Conservation (phyloP, 2,329 filamentous ascomycete species). For the Drechslerella stenobrocha region DNA sequence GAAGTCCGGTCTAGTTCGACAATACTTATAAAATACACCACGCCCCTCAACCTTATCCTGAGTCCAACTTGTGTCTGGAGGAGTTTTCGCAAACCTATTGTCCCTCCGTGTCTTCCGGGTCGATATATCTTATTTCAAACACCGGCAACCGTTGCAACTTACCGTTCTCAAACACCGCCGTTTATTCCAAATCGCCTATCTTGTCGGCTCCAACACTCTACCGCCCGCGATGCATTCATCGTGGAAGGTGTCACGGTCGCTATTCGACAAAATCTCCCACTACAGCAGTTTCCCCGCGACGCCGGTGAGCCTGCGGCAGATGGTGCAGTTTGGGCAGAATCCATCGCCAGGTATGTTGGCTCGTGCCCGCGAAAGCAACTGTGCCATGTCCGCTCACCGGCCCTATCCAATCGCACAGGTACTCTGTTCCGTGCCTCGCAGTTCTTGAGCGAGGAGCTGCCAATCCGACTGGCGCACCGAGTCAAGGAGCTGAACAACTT, state of each 20-base stretch:
- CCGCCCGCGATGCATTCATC: conserved; percentile 67
- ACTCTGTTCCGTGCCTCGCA: conserved; percentile 97
- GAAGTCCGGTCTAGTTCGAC: neutral
- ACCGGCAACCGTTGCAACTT: neutral
- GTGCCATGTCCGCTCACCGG: neutral
- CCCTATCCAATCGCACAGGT: conserved; percentile 60
- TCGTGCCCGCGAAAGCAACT: conserved; percentile 1
- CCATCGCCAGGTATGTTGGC: conserved; percentile 74
- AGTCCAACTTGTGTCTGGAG: neutral
- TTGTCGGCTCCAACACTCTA: conserved; percentile 30
- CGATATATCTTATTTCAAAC: conserved; percentile 8
- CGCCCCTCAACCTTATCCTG: conserved; percentile 18
- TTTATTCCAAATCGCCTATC: conserved; percentile 40
- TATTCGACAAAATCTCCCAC: conserved; percentile 97
- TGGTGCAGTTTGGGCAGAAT: conserved; percentile 97
- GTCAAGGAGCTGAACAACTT: conserved; percentile 91
- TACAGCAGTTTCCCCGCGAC: conserved; percentile 97
- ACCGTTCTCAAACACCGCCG: conserved; percentile 1
- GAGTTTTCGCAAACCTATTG: neutral
- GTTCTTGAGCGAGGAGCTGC: conserved; percentile 96
- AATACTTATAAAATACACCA: conserved; percentile 42
- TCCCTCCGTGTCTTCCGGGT: conserved; percentile 7
- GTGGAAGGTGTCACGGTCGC: conserved; percentile 84
- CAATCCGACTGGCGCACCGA: conserved; percentile 92
- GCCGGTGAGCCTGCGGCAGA: conserved; percentile 92